Evolutionary conservation across 1,284 basidiomycete species (phyloP), one percentile per base, ranked within the genome.

Genomic region (Earliella scabrosa): DNA sequence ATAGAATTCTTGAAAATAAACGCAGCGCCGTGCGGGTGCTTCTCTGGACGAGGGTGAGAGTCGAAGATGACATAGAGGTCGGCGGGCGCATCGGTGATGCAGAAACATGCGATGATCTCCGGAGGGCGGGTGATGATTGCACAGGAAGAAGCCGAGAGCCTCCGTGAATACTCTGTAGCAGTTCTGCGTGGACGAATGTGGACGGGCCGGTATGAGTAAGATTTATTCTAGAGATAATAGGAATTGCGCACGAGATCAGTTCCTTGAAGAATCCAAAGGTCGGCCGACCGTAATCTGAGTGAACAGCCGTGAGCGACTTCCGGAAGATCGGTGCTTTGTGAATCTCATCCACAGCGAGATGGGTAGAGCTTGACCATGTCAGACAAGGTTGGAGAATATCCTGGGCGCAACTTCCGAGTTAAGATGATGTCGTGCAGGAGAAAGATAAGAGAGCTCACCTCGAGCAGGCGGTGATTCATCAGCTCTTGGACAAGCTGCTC

Each of bases 111-210:
- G 24, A 89, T 68, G 52, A 87, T 86, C 66, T 88, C 87, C 0
- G 87, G 87, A 29, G 87, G 85, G 20, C 86, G 83, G 0, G 87
- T 88, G 54, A 89, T 83, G 52, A 88, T 74, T 24, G 50, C 54
- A 36, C 64, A 64, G 75, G 77, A 24, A 76, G 84, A 8, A 69
- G 69, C n/a, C 73, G 74, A 13, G 55, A 63, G 38, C 64, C 50
- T 65, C 60, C 67, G 78, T 63, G 40, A 70, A 63, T 53, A 76
- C 2, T 52, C 43, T 4, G 40, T n/a, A 21, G 58, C 27, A 2
- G 52, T 48, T 23, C 61, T 59, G 34, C n/a, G n/a, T n/a, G n/a
- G n/a, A n/a, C n/a, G n/a, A n/a, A n/a, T n/a, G n/a, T n/a, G n/a
- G n/a, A n/a, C n/a, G n/a, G 20, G 24, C 85, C 85, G 13, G 6